Conservation (phyloP, 441 rosid species). For the Arabidopsis lyrata region DNA sequence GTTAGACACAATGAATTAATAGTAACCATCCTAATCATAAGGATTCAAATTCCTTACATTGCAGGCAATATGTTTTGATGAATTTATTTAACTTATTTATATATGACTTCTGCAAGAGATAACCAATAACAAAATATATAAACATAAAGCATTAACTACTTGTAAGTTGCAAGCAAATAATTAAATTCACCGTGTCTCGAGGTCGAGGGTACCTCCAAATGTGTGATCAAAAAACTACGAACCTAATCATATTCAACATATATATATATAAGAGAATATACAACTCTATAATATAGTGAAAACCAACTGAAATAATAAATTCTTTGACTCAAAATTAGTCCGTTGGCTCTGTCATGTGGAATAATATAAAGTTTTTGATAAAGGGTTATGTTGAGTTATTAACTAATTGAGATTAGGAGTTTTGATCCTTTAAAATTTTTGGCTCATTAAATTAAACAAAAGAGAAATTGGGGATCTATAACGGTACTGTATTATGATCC, state of each 20-base stretch:
- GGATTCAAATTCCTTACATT: conserved; percentile 31
- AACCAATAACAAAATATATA: background rate
- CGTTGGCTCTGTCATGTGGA: conserved; percentile 15
- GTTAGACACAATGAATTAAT: conserved; percentile 22
- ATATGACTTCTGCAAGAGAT: conserved; percentile 21
- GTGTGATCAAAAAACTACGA: conserved; percentile 23
- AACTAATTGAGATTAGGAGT: background rate
- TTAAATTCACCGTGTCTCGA: conserved; percentile 38
- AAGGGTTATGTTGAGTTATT: background rate
- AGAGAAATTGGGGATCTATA: background rate
- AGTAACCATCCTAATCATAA: conserved; percentile 27
- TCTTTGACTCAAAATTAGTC: conserved; percentile 10
- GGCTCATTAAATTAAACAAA: background rate
- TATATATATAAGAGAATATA: background rate
- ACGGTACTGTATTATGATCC: background rate
- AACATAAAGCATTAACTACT: conserved; percentile 14
- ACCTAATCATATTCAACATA: conserved; percentile 24
- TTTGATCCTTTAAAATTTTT: background rate
- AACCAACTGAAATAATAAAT: background rate
- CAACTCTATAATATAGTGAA: background rate
- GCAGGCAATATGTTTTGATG: conserved; percentile 35
- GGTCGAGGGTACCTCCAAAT: conserved; percentile 29
- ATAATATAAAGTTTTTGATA: background rate
- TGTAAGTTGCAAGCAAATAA: conserved; percentile 32
- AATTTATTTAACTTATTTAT: conserved; percentile 6